These are phyloP conservation scores for Amaranthus tricolor DNA, from an alignment of 179 eudicot genomes.

Conservation along the genomic window DNA sequence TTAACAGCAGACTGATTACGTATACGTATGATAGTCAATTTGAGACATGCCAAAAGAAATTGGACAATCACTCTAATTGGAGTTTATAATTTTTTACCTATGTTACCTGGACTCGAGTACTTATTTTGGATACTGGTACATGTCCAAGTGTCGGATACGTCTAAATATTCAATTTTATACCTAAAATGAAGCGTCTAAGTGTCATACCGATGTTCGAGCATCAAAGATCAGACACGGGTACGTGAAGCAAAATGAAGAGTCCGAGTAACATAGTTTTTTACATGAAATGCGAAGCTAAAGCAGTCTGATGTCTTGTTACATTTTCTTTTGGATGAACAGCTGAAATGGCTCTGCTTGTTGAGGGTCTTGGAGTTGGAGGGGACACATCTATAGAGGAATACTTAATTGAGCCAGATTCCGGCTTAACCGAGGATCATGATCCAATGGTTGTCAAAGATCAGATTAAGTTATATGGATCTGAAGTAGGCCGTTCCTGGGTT, in stretches of 20 bases:
- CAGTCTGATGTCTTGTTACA: constrained; percentile 11
- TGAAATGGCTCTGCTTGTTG: constrained; percentile 84
- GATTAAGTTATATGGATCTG: constrained; percentile 61
- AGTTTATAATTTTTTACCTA: too few relatives aligned
- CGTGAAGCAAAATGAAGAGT: not conserved
- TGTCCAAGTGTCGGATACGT: too few relatives aligned
- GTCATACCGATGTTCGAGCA: too few relatives aligned
- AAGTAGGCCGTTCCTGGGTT: constrained; percentile 65
- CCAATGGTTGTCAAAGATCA: constrained; percentile 39
- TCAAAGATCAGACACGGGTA: too few relatives aligned
- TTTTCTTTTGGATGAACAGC: constrained; percentile 40
- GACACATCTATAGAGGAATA: constrained; percentile 70
- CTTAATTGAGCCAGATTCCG: constrained; percentile 65
- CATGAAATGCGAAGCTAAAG: constrained; percentile 5
- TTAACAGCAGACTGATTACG: not conserved
- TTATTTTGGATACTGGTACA: too few relatives aligned
- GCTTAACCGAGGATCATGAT: constrained; percentile 45
- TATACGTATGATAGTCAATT: not conserved
- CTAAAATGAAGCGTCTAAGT: too few relatives aligned
- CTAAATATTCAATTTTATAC: too few relatives aligned
- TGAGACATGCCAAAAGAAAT: not conserved
- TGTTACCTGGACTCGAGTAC: too few relatives aligned
- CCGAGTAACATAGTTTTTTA: not conserved
- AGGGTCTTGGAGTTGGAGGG: constrained; percentile 73
- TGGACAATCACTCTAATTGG: not conserved